A percentile compares a stretch with the other conserved stretches of the same genome.
Evolutionary conservation across 1,284 basidiomycete species (phyloP).

Genomic region (Ganoderma multipileum): DNA sequence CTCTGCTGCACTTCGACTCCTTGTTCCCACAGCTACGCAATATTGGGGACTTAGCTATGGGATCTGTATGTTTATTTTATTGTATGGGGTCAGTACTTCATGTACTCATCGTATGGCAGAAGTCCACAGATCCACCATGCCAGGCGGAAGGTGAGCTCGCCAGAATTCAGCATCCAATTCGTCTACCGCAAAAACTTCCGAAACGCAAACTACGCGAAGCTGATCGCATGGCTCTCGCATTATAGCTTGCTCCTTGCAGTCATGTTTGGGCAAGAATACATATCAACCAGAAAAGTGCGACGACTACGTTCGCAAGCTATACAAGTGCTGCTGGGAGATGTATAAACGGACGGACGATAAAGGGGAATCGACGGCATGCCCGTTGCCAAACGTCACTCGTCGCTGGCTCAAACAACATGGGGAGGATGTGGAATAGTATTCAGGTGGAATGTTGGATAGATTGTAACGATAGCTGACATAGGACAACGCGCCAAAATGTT

Average conservation of each 20-base stretch:
- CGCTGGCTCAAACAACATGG: constrained; percentile 66
- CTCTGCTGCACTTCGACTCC: too few species aligned
- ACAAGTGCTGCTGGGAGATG: constrained; percentile 65
- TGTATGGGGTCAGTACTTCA: neutral
- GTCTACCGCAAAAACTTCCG: too few species aligned
- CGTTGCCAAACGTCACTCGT: constrained; percentile 56
- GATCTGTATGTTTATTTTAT: neutral
- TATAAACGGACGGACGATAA: constrained; percentile 51
- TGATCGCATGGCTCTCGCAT: neutral
- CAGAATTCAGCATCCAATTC: too few species aligned
- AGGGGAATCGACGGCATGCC: constrained; percentile 68
- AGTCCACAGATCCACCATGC: constrained; percentile 18
- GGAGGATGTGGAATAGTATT: constrained; percentile 15
- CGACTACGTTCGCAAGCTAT: constrained; percentile 55
- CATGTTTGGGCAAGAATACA: constrained; percentile 68
- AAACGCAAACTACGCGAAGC: neutral
- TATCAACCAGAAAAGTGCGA: constrained; percentile 71
- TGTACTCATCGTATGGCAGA: neutral
- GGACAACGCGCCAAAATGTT: too few species aligned
- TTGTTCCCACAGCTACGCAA: too few species aligned
- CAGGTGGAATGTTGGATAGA: neutral
- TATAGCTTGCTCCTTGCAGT: constrained; percentile 67
- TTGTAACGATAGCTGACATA: too few species aligned
- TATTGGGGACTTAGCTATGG: too few species aligned
- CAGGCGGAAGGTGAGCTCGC: constrained; percentile 20